Base-by-base conservation (phyloP, 768 basidiomycete species). In the Lactarius sanguifluus region DNA sequence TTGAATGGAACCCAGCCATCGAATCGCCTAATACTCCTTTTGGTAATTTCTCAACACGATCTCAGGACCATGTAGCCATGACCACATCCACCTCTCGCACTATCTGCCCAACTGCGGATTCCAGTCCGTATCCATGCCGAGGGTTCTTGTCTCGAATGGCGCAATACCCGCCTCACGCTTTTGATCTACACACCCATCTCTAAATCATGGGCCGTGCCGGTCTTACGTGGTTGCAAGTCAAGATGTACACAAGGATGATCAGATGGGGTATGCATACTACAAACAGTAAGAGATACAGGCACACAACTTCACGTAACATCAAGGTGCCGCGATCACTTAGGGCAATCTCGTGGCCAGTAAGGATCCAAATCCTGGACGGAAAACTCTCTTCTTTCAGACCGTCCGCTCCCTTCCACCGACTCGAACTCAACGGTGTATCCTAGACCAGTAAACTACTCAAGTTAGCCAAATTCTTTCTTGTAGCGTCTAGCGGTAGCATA, bases 341-440 rank as follows among this genome's bases (percentile, higher is more conserved):
- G 47, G 12, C 5, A 23, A 12, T 25, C 47, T 50, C 47, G 47
- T 40, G 56, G 56, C 43, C 30, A n/a, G 23, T 62, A 66, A 13
- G 62, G 28, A 20, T 8, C 25, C 60, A 64, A 18, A 1, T 50
- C 47, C 36, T 59, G 45, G 4, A 10, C 28, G 9, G 59, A 41
- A 28, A 71, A 61, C 3, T 60, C 54, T 15, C 50, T 43, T 25
- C 10, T 66, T 36, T 60, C 65, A 28, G 12, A 34, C 28, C 50
- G 65, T 25, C 65, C 61, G 12, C 30, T 59, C 40, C 64, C 34
- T 12, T 64, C 65, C 12, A 54, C 32, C 15, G 69, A 60, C 23
- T 64, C 58, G 12, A 45, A 61, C 20, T 69, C 52, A 12, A 70
- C 70, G 13, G 7, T 6, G 23, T 67, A 64, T 10, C 23, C 20